A percentile compares a stretch with the other conserved stretches of the same genome.
Conservation (phyloP, 2,329 filamentous ascomycete genomes). For the Penicillium hesseltinei region DNA sequence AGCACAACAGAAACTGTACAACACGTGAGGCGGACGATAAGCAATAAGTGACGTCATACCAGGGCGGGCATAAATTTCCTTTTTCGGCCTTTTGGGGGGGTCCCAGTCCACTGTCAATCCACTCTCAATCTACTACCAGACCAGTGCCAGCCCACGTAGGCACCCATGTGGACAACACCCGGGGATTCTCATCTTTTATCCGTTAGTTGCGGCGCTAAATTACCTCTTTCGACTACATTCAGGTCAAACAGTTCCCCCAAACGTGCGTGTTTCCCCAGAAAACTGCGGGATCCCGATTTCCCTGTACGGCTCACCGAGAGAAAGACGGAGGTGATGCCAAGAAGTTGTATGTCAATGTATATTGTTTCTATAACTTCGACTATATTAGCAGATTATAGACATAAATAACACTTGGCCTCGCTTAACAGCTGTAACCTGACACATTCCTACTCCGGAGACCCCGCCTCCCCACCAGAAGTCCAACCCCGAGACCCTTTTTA, state of each 20-base stretch:
- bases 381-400: background rate
- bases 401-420: background rate
- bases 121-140: background rate
- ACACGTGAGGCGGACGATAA: background rate
- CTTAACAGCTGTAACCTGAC: background rate
- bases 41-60: background rate
- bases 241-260: background rate
- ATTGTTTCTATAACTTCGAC: background rate
- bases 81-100: background rate
- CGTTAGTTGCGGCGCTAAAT: background rate
- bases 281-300: conserved; percentile 23
- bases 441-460: conserved; percentile 17
- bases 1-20: background rate
- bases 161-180: background rate
- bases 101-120: background rate
- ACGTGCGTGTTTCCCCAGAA: conserved; percentile 7
- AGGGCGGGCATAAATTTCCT: background rate
- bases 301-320: conserved; percentile 22
- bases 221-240: background rate
- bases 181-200: background rate
- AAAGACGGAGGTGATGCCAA: conserved; percentile 9
- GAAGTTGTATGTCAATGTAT: background rate
- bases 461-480: conserved; percentile 21
- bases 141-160: background rate
- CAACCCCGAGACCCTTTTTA: conserved; percentile 3